phyloP scores from a whole-genome alignment of 2,329 filamentous ascomycete species.

The Penicillium sp. region DNA sequence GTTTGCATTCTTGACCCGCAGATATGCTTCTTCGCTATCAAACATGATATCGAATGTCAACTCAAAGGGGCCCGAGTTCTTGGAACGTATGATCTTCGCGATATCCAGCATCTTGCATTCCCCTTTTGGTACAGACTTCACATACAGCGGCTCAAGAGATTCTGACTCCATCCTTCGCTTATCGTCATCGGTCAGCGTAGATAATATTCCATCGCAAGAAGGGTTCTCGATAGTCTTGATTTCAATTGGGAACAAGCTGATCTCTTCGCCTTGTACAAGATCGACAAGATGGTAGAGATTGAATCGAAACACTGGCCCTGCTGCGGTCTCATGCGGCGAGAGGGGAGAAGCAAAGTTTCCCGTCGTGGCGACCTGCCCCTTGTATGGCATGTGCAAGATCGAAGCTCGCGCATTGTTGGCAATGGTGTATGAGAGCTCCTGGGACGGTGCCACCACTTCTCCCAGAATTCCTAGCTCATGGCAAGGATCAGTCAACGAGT shows the following conservation, averaged over 20 bases:
- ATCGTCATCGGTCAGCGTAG: too few species aligned
- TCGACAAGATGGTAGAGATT: constrained; percentile 55
- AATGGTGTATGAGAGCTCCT: constrained; percentile 49
- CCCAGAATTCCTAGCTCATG: constrained; percentile 52
- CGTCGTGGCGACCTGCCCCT: constrained; percentile 54
- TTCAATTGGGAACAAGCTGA: not conserved
- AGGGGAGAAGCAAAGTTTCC: constrained; percentile 54
- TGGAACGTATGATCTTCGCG: constrained; percentile 50
- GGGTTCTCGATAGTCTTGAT: not conserved
- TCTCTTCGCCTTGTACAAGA: constrained; percentile 31
- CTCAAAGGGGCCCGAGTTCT: constrained; percentile 56
- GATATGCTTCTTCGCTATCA: constrained; percentile 34
- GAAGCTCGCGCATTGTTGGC: constrained; percentile 45
- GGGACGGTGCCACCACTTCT: constrained; percentile 50
- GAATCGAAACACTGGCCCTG: constrained; percentile 47
- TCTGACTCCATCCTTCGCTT: too few species aligned
- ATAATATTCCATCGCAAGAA: too few species aligned
- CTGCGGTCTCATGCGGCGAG: constrained; percentile 40
- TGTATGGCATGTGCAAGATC: constrained; percentile 52
- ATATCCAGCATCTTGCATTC: constrained; percentile 34
- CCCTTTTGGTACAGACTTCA: constrained; percentile 4
- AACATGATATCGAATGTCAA: constrained; percentile 56
- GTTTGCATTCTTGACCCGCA: constrained; percentile 38
- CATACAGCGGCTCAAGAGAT: too few species aligned
- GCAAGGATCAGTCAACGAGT: not conserved